Evolutionary conservation across 1,284 basidiomycete species (phyloP).

Genomic region (Microbotryum saponariae): DNA sequence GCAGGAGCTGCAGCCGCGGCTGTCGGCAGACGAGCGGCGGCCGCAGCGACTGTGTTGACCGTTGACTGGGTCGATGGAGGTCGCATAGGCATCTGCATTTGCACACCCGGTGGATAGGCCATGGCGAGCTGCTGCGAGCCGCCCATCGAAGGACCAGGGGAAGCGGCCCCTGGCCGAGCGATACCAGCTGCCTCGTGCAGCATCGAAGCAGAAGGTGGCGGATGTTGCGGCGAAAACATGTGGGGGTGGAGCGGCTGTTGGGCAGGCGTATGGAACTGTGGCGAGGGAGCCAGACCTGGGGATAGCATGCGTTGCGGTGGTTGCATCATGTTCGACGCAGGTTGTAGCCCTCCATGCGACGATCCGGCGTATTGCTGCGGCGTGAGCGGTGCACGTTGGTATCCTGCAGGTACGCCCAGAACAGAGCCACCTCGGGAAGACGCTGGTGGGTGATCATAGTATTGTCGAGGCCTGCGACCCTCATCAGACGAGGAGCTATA

Average conservation of each 20-base stretch:
- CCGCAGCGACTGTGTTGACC: neutral
- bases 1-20: conserved; percentile 11
- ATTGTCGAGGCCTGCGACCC: neutral
- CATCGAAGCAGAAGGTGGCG: neutral
- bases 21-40: neutral
- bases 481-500: conserved; percentile 3
- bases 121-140: conserved; percentile 4
- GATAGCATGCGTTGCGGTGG: too few relatives aligned
- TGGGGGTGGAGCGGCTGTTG: neutral
- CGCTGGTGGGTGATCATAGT: neutral
- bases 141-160: neutral
- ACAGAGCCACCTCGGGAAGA: neutral
- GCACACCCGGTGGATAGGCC: neutral
- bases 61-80: neutral
- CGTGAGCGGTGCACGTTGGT: neutral
- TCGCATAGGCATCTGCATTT: conserved; percentile 3
- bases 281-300: too few relatives aligned
- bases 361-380: conserved; percentile 3
- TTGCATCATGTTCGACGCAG: too few relatives aligned
- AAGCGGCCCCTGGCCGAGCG: neutral
- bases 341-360: neutral
- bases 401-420: neutral
- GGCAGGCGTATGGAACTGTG: too few relatives aligned
- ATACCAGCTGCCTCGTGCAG: neutral
- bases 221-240: conserved; percentile 1